A percentile compares a stretch with the other conserved stretches of the same genome.
These are phyloP conservation scores for Podospora anserina DNA, from an alignment of 495 filamentous ascomycete genomes.

Conservation along the genomic window DNA sequence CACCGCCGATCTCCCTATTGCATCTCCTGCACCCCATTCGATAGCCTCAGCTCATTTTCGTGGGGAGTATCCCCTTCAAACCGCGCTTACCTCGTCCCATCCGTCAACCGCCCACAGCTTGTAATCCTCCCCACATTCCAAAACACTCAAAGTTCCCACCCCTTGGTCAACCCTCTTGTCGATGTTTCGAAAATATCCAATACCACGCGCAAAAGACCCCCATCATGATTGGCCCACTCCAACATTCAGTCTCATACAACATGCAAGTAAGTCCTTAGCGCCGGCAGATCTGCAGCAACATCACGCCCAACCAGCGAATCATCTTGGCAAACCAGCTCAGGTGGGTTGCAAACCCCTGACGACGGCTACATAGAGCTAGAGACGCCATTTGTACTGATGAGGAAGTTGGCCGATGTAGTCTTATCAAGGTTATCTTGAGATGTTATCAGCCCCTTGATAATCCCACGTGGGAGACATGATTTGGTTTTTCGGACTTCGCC, in stretches of 20 bases:
- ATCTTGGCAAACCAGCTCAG: not conserved
- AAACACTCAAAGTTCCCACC: not conserved
- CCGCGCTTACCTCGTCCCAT: not conserved
- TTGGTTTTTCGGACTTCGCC: not conserved
- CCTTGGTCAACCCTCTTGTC: not conserved
- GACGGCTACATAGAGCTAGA: not conserved
- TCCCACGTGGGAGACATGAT: not conserved
- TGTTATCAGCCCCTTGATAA: not conserved
- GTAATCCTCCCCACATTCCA: not conserved
- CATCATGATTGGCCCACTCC: not conserved
- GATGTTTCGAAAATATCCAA: not conserved
- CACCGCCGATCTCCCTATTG: not conserved
- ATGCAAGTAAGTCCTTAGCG: not conserved
- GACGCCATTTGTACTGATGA: not conserved
- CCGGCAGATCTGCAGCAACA: conserved; percentile 7
- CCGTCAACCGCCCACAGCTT: too few species aligned
- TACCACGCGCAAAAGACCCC: not conserved
- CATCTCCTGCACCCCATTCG: not conserved
- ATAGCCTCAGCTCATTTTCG: not conserved
- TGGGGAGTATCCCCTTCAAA: not conserved
- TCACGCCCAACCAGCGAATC: not conserved
- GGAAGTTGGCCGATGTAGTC: not conserved
- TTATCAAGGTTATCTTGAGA: not conserved
- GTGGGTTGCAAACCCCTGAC: not conserved
- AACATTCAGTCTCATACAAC: not conserved